phyloP scores from a whole-genome alignment of 352 stramenopile species.

The Pythium utonaiense region DNA sequence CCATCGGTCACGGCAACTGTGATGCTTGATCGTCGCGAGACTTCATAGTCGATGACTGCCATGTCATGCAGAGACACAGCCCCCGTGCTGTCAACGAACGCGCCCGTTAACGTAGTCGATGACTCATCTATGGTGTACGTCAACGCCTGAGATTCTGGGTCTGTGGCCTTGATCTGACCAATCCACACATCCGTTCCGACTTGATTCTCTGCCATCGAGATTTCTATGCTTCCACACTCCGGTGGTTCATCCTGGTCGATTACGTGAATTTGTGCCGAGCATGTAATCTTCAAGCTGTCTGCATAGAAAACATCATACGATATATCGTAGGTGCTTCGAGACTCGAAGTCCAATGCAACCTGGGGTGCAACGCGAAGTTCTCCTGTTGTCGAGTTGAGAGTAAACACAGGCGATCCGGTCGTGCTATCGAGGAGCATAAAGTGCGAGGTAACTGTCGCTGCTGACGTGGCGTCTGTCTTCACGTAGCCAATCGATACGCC shows the following conservation, averaged over 20 bases:
- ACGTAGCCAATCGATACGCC: slow-evolving; percentile 8
- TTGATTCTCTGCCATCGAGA: slow-evolving; percentile 33
- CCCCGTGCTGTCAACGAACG: slow-evolving; percentile 14
- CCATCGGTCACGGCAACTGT: slow-evolving; percentile 19
- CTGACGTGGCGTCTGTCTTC: neutral
- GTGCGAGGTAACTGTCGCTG: neutral
- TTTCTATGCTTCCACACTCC: slow-evolving; percentile 21
- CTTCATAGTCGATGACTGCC: slow-evolving; percentile 29
- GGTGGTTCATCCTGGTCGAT: slow-evolving; percentile 52
- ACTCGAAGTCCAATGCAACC: slow-evolving; percentile 40
- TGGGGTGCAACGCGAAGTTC: slow-evolving; percentile 28
- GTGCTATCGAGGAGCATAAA: neutral
- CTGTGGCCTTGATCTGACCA: slow-evolving; percentile 9
- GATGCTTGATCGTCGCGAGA: slow-evolving; percentile 10
- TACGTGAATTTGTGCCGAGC: slow-evolving; percentile 31
- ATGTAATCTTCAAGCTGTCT: slow-evolving; percentile 33
- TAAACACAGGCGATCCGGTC: slow-evolving; percentile 20
- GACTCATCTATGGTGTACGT: slow-evolving; percentile 4
- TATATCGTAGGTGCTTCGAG: slow-evolving; percentile 25
- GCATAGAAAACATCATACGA: slow-evolving; percentile 38
- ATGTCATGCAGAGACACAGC: slow-evolving; percentile 20
- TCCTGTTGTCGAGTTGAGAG: slow-evolving; percentile 33
- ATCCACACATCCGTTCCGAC: slow-evolving; percentile 12
- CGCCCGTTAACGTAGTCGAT: neutral
- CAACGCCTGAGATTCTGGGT: slow-evolving; percentile 21